phyloP scores from a whole-genome alignment of 2,329 filamentous ascomycete genomes.

The Aureobasidium subglaciale region DNA sequence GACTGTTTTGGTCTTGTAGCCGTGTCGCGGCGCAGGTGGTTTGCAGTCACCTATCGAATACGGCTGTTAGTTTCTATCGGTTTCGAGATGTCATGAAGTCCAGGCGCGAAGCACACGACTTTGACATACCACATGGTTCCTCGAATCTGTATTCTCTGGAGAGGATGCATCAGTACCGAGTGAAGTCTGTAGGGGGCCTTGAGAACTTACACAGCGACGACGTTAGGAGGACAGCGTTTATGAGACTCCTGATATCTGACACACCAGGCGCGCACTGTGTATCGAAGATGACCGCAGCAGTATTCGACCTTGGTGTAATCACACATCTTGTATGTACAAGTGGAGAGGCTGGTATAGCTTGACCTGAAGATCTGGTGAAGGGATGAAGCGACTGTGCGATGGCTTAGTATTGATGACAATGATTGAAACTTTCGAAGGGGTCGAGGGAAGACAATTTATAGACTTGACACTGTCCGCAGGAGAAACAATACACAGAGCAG shows the following conservation, averaged over 20 bases:
- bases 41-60: constrained; percentile 15
- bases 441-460: background rate
- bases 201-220: constrained; percentile 43
- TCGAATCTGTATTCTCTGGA: constrained; percentile 41
- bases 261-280: constrained; percentile 51
- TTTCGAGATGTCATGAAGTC: no score
- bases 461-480: background rate
- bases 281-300: constrained; percentile 48
- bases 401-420: background rate
- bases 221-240: constrained; percentile 48
- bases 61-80: background rate
- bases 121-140: constrained; percentile 43
- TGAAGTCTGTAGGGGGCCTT: background rate
- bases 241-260: constrained; percentile 47
- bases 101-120: no score
- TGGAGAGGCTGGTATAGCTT: no score
- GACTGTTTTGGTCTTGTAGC: background rate
- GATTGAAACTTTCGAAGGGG: background rate
- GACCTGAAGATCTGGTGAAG: no score
- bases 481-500: background rate
- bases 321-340: constrained; percentile 50
- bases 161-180: background rate
- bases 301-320: constrained; percentile 55
- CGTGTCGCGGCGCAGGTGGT: constrained; percentile 9
- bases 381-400: background rate